Base-by-base conservation (phyloP, 495 filamentous ascomycete genomes). In the Usnea hakonensis region DNA sequence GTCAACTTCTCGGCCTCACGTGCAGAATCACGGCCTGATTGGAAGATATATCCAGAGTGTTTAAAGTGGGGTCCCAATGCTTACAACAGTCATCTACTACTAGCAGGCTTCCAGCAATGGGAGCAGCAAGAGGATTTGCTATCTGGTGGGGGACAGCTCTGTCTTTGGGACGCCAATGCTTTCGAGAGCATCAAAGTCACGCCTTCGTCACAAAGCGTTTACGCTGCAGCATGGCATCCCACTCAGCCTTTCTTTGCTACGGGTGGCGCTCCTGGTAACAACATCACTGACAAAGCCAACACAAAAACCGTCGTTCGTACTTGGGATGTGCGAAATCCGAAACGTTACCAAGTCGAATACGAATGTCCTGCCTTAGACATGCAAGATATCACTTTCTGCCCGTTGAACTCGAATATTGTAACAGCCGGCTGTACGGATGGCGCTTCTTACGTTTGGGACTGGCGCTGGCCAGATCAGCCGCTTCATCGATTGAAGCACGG, bases 381-480 rank as follows among this genome's bases (percentile, higher is more conserved):
- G 68, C 97, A 97, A 66, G 90, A 91, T 66, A 78, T 97, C 7
- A 84, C 85, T 6, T 79, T 76, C 58, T 76, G 72, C 62, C 76
- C 74, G 0, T 64, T 73, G 56, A 69, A 77, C 56, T 55, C 80
- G 46, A 77, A 80, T 32, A 87, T 91, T 64, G 69, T 96, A 35
- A 88, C 90, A 2, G 89, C 89, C 5, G 88, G 89, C 14, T 94
- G 90, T 67, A 98, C 94, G 0, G 84, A 93, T 69, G 88, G 91
- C 3, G 83, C 78, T 8, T 88, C 87, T 0, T 92, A 95, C 67
- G 80, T 97, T 4, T 98, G 90, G 89, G 94, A 98, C 69, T 77
- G 79, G 13, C 84, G 90, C 0, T 78, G 75, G 14, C 76, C 77
- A 0, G 69, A 76, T 17, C 57, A 75, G 46, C 76, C 85, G 1